phyloP scores from a whole-genome alignment of 1,139 yeast genomes.

The Pichiaceae sp. region DNA sequence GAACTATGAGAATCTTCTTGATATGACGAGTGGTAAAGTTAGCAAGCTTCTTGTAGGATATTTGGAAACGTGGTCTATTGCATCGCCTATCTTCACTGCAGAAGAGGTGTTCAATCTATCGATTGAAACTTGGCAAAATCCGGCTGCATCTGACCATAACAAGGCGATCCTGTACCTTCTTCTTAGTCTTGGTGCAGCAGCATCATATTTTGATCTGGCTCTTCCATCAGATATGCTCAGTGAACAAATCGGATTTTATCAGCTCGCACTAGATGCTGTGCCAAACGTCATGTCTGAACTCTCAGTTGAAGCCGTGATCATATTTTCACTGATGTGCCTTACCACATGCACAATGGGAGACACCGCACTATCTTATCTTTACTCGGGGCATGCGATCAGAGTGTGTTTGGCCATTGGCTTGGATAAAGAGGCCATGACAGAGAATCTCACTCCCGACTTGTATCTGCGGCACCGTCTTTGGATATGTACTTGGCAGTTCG shows the following conservation, averaged over 20 bases:
- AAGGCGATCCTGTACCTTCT: slow-evolving; percentile 9
- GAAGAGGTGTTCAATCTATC: slow-evolving; percentile 8
- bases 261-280: slow-evolving; percentile 6
- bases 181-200: slow-evolving; percentile 9
- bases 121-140: slow-evolving; percentile 8
- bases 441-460: slow-evolving; percentile 3
- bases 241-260: slow-evolving; percentile 7
- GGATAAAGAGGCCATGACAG: slow-evolving; percentile 5
- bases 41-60: slow-evolving; percentile 6
- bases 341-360: slow-evolving; percentile 12
- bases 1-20: slow-evolving; percentile 4
- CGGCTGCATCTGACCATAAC: slow-evolving; percentile 5
- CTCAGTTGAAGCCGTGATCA: slow-evolving; percentile 7
- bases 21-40: slow-evolving; percentile 5
- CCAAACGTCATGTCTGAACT: slow-evolving; percentile 9
- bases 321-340: slow-evolving; percentile 8
- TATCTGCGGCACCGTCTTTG: slow-evolving; percentile 8
- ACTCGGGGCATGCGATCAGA: slow-evolving; percentile 10
- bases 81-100: slow-evolving; percentile 10
- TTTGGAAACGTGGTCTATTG: slow-evolving; percentile 12
- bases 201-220: slow-evolving; percentile 5
- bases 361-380: slow-evolving; percentile 10
- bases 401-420: slow-evolving; percentile 10
- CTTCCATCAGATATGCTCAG: not conserved
- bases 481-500: slow-evolving; percentile 11